A percentile compares a stretch with the other conserved stretches of the same genome.
Evolutionary conservation across 1,284 basidiomycete genomes (phyloP).

Genomic region (Leucoagaricus sp.): DNA sequence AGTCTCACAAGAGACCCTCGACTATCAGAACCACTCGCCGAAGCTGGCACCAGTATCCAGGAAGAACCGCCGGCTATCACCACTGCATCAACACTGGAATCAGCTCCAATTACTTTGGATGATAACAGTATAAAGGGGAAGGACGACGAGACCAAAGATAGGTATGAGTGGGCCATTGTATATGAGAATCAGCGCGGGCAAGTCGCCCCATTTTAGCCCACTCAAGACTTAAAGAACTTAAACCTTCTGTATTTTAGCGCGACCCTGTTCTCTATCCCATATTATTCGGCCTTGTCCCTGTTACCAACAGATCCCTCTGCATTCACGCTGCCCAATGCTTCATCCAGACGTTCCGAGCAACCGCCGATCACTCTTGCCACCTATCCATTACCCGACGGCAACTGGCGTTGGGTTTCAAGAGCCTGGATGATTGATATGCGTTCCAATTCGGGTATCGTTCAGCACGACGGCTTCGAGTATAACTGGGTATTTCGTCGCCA

Average conservation of each 20-base stretch:
- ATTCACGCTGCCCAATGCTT: slow-evolving; percentile 62
- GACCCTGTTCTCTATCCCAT: slow-evolving; percentile 70
- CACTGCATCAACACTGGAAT: slow-evolving; percentile 4
- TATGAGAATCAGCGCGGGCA: slow-evolving; percentile 80
- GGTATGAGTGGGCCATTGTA: slow-evolving; percentile 74
- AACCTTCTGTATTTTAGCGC: slow-evolving; percentile 39
- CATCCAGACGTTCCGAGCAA: slow-evolving; percentile 41
- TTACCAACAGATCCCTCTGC: slow-evolving; percentile 75
- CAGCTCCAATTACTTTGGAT: slow-evolving; percentile 38
- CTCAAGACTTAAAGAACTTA: background rate
- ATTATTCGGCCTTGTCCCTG: slow-evolving; percentile 70
- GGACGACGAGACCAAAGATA: slow-evolving; percentile 42
- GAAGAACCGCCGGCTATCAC: background rate
- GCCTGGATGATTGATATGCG: slow-evolving; percentile 88
- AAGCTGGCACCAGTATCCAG: background rate
- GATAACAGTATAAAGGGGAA: slow-evolving; percentile 23
- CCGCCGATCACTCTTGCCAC: slow-evolving; percentile 57
- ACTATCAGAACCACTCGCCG: background rate
- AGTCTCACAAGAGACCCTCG: background rate
- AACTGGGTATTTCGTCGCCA: slow-evolving; percentile 70
- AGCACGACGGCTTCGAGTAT: slow-evolving; percentile 83
- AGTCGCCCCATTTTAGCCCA: slow-evolving; percentile 23
- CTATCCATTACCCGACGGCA: slow-evolving; percentile 79
- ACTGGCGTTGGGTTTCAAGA: slow-evolving; percentile 78
- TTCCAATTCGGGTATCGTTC: slow-evolving; percentile 66